Evolutionary conservation across 331 rosid species (phyloP).

Genomic region (Quercus phellos): DNA sequence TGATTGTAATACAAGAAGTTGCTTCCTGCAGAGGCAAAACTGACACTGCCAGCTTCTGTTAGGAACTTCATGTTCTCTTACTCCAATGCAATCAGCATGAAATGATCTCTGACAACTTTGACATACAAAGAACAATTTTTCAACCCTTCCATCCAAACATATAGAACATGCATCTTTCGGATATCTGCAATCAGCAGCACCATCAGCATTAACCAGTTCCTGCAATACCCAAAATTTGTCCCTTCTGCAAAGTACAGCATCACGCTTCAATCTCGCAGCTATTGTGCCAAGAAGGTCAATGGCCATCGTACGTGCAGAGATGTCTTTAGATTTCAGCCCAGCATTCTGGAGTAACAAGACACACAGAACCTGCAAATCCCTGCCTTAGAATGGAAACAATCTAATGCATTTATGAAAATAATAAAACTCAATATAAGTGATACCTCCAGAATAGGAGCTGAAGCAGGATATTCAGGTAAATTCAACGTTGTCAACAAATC

Average conservation of each 20-base stretch:
- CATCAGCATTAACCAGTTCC: slow-evolving; percentile 50
- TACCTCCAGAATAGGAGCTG: slow-evolving; percentile 93
- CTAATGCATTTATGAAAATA: slow-evolving; percentile 17
- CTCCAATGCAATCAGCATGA: slow-evolving; percentile 79
- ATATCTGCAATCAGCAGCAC: slow-evolving; percentile 28
- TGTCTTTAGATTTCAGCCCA: slow-evolving; percentile 83
- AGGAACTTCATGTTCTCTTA: slow-evolving; percentile 69
- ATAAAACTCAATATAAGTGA: neutral
- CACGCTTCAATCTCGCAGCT: slow-evolving; percentile 99
- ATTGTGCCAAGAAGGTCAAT: slow-evolving; percentile 95
- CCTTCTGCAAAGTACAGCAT: slow-evolving; percentile 63
- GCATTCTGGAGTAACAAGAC: slow-evolving; percentile 90
- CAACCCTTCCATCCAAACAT: slow-evolving; percentile 66
- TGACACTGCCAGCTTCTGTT: slow-evolving; percentile 80
- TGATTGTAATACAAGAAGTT: slow-evolving; percentile 75
- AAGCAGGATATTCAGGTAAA: slow-evolving; percentile 94
- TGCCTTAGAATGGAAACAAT: slow-evolving; percentile 25
- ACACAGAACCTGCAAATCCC: slow-evolving; percentile 75
- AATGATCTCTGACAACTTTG: slow-evolving; percentile 76
- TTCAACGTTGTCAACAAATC: slow-evolving; percentile 84
- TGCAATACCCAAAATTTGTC: slow-evolving; percentile 80
- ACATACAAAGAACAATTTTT: slow-evolving; percentile 45
- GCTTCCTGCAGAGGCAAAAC: slow-evolving; percentile 72
- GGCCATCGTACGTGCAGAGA: slow-evolving; percentile 79
- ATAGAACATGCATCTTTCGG: slow-evolving; percentile 66